A percentile compares a stretch with the other conserved stretches of the same genome.
These are phyloP conservation scores for Teratosphaeriaceae sp. DNA, from an alignment of 2,329 filamentous ascomycete genomes.

Conservation along the genomic window DNA sequence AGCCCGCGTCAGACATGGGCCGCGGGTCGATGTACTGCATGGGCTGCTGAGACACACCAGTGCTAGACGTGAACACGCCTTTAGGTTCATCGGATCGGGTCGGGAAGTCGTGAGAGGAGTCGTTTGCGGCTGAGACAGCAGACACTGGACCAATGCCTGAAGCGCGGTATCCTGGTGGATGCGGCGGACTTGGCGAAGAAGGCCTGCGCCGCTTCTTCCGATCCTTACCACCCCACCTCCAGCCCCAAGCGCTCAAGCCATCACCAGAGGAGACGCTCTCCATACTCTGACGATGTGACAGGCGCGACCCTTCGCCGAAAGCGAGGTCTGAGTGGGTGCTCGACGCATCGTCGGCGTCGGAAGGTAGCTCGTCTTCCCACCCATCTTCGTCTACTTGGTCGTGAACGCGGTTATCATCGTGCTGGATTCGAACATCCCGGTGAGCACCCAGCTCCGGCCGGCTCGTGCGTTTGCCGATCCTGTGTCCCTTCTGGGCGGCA, in stretches of 20 bases:
- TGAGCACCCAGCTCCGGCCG: slow-evolving; percentile 22
- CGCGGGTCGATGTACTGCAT: slow-evolving; percentile 62
- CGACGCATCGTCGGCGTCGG: slow-evolving; percentile 47
- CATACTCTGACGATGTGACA: slow-evolving; percentile 37
- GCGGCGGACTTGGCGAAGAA: slow-evolving; percentile 10
- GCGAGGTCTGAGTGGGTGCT: slow-evolving; percentile 54
- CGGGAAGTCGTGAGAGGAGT: not conserved
- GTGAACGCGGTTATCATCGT: slow-evolving; percentile 3
- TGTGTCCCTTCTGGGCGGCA: slow-evolving; percentile 32
- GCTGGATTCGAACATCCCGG: slow-evolving; percentile 1
- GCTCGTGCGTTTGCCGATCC: slow-evolving; percentile 19
- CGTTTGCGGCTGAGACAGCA: not conserved
- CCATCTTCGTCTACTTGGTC: slow-evolving; percentile 39
- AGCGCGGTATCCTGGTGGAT: slow-evolving; percentile 20
- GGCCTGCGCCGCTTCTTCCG: slow-evolving; percentile 34
- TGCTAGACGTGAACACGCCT: not conserved
- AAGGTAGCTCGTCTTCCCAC: slow-evolving; percentile 50
- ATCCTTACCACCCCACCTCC: slow-evolving; percentile 51
- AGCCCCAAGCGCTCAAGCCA: slow-evolving; percentile 47
- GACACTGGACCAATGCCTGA: slow-evolving; percentile 31
- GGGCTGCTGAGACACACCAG: slow-evolving; percentile 24
- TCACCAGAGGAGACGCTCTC: slow-evolving; percentile 48
- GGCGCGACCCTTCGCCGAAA: slow-evolving; percentile 46
- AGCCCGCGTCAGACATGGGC: slow-evolving; percentile 58
- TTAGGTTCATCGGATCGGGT: slow-evolving; percentile 15